These are phyloP conservation scores for Diaporthe ilicicola DNA, from an alignment of 2,329 filamentous ascomycete species.

Conservation along the genomic window DNA sequence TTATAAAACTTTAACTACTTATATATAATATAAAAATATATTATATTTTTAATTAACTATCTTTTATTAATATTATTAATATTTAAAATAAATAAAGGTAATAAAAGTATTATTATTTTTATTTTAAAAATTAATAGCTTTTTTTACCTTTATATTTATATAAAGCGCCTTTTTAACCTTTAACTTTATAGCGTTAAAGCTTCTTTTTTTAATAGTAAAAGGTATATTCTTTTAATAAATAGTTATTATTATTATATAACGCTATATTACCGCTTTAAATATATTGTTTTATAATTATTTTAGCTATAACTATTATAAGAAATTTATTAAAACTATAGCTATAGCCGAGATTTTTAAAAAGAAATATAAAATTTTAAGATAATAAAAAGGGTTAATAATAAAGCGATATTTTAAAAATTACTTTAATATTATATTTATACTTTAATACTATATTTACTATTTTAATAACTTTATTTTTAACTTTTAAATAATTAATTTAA, in stretches of 20 bases:
- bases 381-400: not conserved
- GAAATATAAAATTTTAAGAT: not conserved
- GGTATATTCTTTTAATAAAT: not conserved
- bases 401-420: not conserved
- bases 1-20: too few species aligned
- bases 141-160: not conserved
- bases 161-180: not conserved
- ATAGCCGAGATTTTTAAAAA: not conserved
- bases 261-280: not conserved
- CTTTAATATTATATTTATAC: not conserved
- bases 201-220: not conserved
- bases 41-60: not conserved
- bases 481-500: not conserved
- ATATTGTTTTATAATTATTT: too few species aligned
- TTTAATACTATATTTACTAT: not conserved
- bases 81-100: not conserved
- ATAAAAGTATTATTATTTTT: not conserved
- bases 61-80: not conserved
- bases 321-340: too few species aligned
- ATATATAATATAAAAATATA: not conserved
- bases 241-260: not conserved
- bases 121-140: not conserved
- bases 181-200: not conserved
- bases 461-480: not conserved
- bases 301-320: too few species aligned